These are phyloP conservation scores for Trypanosoma brucei DNA, from an alignment of 208 protist genomes.

Conservation along the genomic window DNA sequence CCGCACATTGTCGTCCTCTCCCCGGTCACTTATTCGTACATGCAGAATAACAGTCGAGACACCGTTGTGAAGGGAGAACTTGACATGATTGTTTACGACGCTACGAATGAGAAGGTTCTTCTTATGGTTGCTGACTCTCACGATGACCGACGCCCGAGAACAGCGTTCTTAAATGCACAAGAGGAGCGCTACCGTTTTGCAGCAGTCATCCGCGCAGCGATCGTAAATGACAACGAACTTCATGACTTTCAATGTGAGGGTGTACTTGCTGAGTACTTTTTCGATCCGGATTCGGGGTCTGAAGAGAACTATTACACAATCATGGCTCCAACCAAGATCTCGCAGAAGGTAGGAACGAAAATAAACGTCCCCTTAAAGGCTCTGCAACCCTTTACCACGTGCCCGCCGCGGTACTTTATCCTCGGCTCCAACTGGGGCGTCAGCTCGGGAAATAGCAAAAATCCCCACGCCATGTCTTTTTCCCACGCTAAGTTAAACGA, in stretches of 20 bases:
- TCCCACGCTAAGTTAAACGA: constrained; percentile 76
- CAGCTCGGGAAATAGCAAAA: constrained; percentile 41
- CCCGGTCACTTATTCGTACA: constrained; percentile 72
- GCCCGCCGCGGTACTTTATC: constrained; percentile 74
- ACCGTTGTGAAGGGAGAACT: constrained; percentile 54
- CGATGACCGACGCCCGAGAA: constrained; percentile 63
- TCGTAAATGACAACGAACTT: constrained; percentile 76
- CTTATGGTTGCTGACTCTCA: constrained; percentile 71
- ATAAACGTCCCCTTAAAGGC: constrained; percentile 67
- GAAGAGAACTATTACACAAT: constrained; percentile 89
- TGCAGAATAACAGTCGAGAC: constrained; percentile 80
- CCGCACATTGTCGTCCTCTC: constrained; percentile 70
- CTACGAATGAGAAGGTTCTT: constrained; percentile 82
- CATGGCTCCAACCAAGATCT: constrained; percentile 70
- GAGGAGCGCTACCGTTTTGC: constrained; percentile 83
- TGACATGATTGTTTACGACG: constrained; percentile 81
- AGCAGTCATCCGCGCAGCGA: constrained; percentile 69
- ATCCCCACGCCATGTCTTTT: constrained; percentile 66
- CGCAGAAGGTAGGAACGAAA: constrained; percentile 44
- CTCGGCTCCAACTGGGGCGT: constrained; percentile 79
- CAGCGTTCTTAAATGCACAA: constrained; percentile 66
- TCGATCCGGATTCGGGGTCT: constrained; percentile 58
- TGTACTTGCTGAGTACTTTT: constrained; percentile 81
- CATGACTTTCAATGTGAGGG: constrained; percentile 76
- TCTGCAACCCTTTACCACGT: constrained; percentile 70